Evolutionary conservation across 805 yeast species (phyloP), one percentile per base, ranked within the genome.

Genomic region (Pichia paraexigua): DNA sequence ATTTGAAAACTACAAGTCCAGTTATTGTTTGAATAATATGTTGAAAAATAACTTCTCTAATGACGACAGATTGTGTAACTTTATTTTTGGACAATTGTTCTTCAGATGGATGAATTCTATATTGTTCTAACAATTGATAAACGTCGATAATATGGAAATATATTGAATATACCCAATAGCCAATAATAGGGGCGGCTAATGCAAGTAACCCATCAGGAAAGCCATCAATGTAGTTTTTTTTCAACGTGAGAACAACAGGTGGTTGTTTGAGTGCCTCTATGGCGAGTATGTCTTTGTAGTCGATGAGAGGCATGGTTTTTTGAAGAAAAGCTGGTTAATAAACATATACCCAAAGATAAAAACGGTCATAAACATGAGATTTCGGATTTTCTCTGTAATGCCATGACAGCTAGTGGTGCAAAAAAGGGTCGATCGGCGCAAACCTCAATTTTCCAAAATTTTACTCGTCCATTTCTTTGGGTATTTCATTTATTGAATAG

Each of bases 51-150:
- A 94, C 99, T 57, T 91, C 97, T 54, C 78, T 71, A 18, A 94
- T 60, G 12, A 94, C 98, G 45, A 85, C 86, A 5, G 61, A 48
- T 50, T 82, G 68, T 0, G 87, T 63, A 8, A 88, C 97, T 63
- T 80, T 87, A 67, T 94, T 94, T 58, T 94, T 78, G 47, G 77
- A 64, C 32, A 73, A 60, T 51, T 89, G 88, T 65, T 92, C 98
- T 59, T 85, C 95, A 40, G 91, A 82, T 21, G 98, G 91, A 66
- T 94, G 99, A 48, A 94, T 89, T 58, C 98, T 76, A 70, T 87
- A 89, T 63, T 77, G 72, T 61, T 87, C 96, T 43, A 91, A 88
- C 56, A 89, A 71, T 63, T 87, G 79, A 58, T 76, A 79, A 43
- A 76, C 76, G 66, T 94, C 98, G 48, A 91, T 70, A 10, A 85